Conservation (phyloP, 345 rosid species). For the Acer saccharum region DNA sequence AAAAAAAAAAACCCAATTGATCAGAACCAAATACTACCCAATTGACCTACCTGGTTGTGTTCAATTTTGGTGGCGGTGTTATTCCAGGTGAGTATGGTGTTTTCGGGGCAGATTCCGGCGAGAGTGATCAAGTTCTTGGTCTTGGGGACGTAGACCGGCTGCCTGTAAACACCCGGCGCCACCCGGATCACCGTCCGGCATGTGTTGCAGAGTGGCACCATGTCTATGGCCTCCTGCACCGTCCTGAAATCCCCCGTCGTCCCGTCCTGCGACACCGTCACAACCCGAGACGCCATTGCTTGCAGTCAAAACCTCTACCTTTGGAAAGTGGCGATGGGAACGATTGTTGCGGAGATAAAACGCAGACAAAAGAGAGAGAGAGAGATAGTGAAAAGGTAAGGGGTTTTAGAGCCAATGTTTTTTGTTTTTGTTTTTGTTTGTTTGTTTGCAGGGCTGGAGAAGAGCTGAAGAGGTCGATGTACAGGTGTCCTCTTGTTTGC, state of each 20-base stretch:
- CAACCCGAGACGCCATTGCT: conserved; percentile 52
- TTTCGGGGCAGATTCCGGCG: conserved; percentile 76
- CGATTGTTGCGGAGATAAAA: conserved; percentile 10
- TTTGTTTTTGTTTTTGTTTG: background rate
- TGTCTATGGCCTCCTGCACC: conserved; percentile 84
- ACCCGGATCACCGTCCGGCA: conserved; percentile 73
- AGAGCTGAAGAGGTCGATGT: background rate
- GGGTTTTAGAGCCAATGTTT: background rate
- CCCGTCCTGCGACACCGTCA: conserved; percentile 81
- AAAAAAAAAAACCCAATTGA: conserved; percentile 15
- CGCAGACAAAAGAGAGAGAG: background rate
- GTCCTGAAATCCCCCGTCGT: conserved; percentile 59
- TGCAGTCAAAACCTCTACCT: background rate
- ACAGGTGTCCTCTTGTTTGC: background rate
- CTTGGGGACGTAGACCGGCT: conserved; percentile 88
- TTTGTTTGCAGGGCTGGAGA: background rate
- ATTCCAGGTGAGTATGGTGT: conserved; percentile 78
- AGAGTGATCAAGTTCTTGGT: conserved; percentile 88
- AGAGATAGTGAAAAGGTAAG: background rate
- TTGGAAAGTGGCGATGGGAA: conserved; percentile 4
- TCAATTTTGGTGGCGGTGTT: conserved; percentile 81
- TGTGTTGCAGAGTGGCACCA: conserved; percentile 75
- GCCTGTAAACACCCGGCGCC: conserved; percentile 75
- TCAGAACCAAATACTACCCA: no score
- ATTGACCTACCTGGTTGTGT: conserved; percentile 93